These are phyloP conservation scores for Nitzschia sp. DNA, from an alignment of 108 stramenopile genomes.

Conservation along the genomic window DNA sequence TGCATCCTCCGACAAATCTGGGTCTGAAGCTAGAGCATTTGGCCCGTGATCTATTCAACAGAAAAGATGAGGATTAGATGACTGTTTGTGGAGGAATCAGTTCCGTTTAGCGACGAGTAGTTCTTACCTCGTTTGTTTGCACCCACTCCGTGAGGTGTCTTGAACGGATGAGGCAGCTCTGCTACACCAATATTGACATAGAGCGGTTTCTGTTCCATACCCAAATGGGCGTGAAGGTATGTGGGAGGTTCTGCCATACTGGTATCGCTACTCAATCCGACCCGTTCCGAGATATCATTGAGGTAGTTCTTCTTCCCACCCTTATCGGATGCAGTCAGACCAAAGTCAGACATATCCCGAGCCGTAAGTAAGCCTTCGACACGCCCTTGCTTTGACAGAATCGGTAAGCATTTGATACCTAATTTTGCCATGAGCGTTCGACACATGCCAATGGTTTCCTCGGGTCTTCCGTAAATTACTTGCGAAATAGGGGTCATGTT, in stretches of 20 bases:
- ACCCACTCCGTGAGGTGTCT: conserved; percentile 73
- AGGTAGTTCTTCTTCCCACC: conserved; percentile 94
- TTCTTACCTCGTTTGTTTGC: conserved; percentile 60
- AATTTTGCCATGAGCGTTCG: conserved; percentile 87
- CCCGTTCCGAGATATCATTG: conserved; percentile 84
- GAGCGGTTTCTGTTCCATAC: conserved; percentile 67
- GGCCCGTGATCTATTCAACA: conserved; percentile 60
- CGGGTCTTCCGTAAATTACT: conserved; percentile 81
- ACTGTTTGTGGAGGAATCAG: no score
- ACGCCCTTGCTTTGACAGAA: conserved; percentile 69
- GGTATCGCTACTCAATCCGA: conserved; percentile 78
- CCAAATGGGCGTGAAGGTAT: conserved; percentile 64
- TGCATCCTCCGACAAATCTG: conserved; percentile 88
- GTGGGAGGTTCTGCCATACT: conserved; percentile 88
- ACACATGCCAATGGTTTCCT: conserved; percentile 86
- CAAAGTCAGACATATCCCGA: conserved; percentile 87
- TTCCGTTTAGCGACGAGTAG: no score
- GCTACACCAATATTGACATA: conserved; percentile 75
- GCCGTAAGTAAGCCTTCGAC: conserved; percentile 91
- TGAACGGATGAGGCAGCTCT: conserved; percentile 94
- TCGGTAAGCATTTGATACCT: conserved; percentile 90
- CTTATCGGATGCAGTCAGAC: conserved; percentile 74
- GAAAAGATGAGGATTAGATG: background rate
- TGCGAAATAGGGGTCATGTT: conserved; percentile 84
- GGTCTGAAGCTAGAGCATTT: conserved; percentile 58